Percentiles rank a stretch among this genome's conserved stretches.
These are phyloP conservation scores for Arthrobotrys pseudoclavata DNA, from an alignment of 2,329 filamentous ascomycete species.

Conservation along the genomic window DNA sequence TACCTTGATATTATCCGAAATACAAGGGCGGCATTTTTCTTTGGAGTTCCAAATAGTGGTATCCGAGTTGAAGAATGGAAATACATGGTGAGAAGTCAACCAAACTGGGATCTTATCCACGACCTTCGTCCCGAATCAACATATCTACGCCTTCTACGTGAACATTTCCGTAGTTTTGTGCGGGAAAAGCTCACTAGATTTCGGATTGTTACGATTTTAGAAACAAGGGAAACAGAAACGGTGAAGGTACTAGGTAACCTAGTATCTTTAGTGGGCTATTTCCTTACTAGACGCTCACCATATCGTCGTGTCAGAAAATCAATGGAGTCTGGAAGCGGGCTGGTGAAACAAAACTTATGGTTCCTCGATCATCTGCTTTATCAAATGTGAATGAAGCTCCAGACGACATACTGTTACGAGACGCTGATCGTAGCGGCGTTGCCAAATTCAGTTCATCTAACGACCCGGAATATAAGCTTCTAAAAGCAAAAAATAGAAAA, in stretches of 20 bases:
- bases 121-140: neutral
- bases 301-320: neutral
- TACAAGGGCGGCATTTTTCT: neutral
- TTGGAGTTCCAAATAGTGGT: neutral
- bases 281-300: neutral
- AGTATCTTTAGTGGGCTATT: no score
- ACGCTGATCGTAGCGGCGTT: neutral
- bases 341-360: conserved; percentile 2
- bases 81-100: neutral
- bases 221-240: neutral
- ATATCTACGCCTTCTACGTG: neutral
- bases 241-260: neutral
- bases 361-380: neutral
- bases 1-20: neutral
- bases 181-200: neutral
- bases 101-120: neutral
- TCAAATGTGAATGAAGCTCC: neutral
- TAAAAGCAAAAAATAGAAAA: neutral
- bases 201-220: conserved; percentile 1
- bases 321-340: neutral
- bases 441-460: neutral
- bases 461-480: neutral
- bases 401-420: neutral
- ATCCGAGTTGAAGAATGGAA: conserved; percentile 6
- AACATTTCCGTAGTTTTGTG: neutral